A percentile compares a stretch with the other conserved stretches of the same genome.
Evolutionary conservation across 2,329 filamentous ascomycete species (phyloP).

Genomic region (Phyllosticta citrichinensis): DNA sequence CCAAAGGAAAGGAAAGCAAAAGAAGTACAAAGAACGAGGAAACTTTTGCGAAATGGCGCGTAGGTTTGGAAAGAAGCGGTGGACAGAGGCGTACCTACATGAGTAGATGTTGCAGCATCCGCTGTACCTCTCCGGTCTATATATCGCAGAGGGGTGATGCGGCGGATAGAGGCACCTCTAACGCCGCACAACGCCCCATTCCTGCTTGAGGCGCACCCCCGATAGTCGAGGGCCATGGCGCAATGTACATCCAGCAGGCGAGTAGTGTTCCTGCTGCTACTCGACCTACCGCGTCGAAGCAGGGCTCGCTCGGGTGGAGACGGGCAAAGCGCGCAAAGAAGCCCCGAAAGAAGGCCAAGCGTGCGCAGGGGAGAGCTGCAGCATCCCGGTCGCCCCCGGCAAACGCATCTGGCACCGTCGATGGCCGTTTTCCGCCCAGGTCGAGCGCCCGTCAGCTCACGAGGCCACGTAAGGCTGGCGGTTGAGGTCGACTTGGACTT

Average conservation of each 20-base stretch:
- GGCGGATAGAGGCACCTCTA: conserved; percentile 1
- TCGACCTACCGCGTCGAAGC: neutral
- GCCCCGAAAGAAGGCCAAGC: neutral
- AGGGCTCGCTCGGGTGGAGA: neutral
- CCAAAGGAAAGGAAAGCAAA: neutral
- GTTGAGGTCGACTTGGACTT: neutral
- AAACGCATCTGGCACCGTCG: neutral
- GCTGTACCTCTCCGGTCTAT: neutral
- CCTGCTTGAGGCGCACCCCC: neutral
- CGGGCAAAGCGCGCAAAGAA: neutral
- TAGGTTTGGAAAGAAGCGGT: neutral
- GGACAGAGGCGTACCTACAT: neutral
- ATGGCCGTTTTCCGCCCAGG: neutral
- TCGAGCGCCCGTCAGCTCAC: neutral
- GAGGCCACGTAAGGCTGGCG: neutral
- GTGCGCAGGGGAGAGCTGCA: neutral
- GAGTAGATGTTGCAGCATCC: neutral
- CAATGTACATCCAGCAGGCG: neutral
- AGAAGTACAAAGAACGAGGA: neutral
- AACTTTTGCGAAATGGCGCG: neutral
- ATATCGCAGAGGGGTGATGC: conserved; percentile 4
- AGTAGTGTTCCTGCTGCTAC: neutral
- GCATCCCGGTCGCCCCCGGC: neutral
- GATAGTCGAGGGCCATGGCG: neutral
- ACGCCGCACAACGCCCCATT: neutral